phyloP scores from a whole-genome alignment of 2,329 filamentous ascomycete genomes.

The Aaosphaeria arxii region DNA sequence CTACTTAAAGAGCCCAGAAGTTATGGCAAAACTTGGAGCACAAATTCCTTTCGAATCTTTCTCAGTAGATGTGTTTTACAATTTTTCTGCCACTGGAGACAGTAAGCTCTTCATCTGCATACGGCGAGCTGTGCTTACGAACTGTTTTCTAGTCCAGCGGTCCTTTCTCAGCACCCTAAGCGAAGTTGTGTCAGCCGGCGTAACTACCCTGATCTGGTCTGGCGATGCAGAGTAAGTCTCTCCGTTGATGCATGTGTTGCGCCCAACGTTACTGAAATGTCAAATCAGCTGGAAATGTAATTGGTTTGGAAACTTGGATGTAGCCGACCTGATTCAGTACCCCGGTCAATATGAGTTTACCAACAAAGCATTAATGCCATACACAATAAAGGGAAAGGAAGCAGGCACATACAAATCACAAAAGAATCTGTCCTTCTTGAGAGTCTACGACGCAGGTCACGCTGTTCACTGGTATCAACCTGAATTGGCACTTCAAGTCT shows the following conservation, averaged over 20 bases:
- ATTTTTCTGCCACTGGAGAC: too few relatives aligned
- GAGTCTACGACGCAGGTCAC: constrained; percentile 45
- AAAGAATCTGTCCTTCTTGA: constrained; percentile 57
- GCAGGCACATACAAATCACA: constrained; percentile 59
- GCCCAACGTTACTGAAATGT: neutral
- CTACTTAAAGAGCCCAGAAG: too few relatives aligned
- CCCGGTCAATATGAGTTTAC: constrained; percentile 40
- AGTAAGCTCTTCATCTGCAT: too few relatives aligned
- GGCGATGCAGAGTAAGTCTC: constrained; percentile 47
- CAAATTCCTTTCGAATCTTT: too few relatives aligned
- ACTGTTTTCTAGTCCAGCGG: too few relatives aligned
- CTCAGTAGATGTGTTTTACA: too few relatives aligned
- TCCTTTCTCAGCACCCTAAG: constrained; percentile 15
- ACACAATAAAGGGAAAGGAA: constrained; percentile 45
- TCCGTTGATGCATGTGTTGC: too few relatives aligned
- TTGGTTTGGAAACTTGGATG: constrained; percentile 38
- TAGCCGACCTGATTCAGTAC: constrained; percentile 34
- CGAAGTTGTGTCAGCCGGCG: constrained; percentile 20
- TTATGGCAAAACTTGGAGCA: too few relatives aligned
- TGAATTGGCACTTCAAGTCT: constrained; percentile 44
- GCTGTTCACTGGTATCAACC: constrained; percentile 52
- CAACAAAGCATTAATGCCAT: constrained; percentile 39
- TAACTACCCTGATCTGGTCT: constrained; percentile 33
- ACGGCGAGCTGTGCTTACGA: too few relatives aligned
- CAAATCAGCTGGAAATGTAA: constrained; percentile 32